Evolutionary conservation across 2,329 filamentous ascomycete species (phyloP), one percentile per base, ranked within the genome.

Genomic region (Raffaelea deltoideospora): DNA sequence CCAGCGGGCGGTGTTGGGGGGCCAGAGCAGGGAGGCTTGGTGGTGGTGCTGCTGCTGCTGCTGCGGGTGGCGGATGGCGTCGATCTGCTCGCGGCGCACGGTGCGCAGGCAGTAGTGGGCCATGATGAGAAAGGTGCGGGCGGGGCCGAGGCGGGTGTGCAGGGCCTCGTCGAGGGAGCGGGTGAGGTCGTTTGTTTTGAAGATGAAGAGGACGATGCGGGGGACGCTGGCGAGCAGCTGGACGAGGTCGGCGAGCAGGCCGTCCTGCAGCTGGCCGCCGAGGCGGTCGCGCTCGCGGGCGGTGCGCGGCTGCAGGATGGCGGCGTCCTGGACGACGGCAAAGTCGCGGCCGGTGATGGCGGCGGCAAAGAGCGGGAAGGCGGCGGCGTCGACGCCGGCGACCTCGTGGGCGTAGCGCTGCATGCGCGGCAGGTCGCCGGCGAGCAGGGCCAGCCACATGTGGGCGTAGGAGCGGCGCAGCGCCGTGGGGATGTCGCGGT

Each of bases 151-250:
- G 7, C 71, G 67, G 1, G 83, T 90, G 38, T 87, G 79, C 27
- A 92, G 64, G 51, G 80, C 87, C 63, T 98, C 90, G 53, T 98
- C 90, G 15, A 98, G 69, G 48, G 80, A 90, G 45, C 90, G 76
- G 14, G 90, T 98, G 28, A 98, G 64, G 58, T 98, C 90, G 54
- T 98, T 98, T 3, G 90, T 98, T 62, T 98, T 98, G 43, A 98
- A 68, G 46, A 98, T 96, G 21, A 98, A 65, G 11, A 98, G 67
- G 37, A 98, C 94, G 45, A 98, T 84, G 31, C 86, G 68, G 1
- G 90, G 90, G 7, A 98, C 87, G 48, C 84, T 75, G 33, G 85
- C 84, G 5, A 98, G 72, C 46, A 98, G 65, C 46, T 87, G 78
- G 8, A 98, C 84, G 7, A 98, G 67, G 49, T 95, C 80, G 42